phyloP scores from a whole-genome alignment of 192 early-diverging fungal genomes.

The Podila minutissima region DNA sequence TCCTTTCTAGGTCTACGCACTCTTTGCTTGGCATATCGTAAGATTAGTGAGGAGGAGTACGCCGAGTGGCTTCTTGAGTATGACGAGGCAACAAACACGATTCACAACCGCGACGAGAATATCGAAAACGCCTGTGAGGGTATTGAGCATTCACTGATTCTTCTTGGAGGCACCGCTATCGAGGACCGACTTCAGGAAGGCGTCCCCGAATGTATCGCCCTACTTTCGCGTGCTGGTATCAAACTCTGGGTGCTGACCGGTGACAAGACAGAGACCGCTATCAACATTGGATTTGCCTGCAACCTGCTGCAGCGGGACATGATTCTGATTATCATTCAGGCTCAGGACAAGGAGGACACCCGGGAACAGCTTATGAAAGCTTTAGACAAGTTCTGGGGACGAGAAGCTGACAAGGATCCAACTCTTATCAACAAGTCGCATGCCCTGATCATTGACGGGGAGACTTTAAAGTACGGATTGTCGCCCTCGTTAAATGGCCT shows the following conservation, averaged over 20 bases:
- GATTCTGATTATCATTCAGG: slow-evolving; percentile 83
- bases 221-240: slow-evolving; percentile 86
- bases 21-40: slow-evolving; percentile 83
- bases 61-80: slow-evolving; percentile 74
- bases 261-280: slow-evolving; percentile 97
- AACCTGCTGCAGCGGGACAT: slow-evolving; percentile 87
- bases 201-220: slow-evolving; percentile 92
- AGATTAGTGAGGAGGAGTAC: slow-evolving; percentile 79
- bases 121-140: slow-evolving; percentile 81
- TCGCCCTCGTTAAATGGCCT: slow-evolving; percentile 63
- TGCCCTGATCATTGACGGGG: slow-evolving; percentile 92
- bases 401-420: slow-evolving; percentile 39
- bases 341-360: slow-evolving; percentile 63
- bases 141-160: slow-evolving; percentile 81
- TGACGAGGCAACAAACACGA: slow-evolving; percentile 73
- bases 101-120: slow-evolving; percentile 83
- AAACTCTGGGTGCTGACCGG: slow-evolving; percentile 98
- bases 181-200: slow-evolving; percentile 98
- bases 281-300: slow-evolving; percentile 97
- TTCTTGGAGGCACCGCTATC: slow-evolving; percentile 97
- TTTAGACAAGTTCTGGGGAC: slow-evolving; percentile 62
- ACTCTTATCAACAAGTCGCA: slow-evolving; percentile 50
- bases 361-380: slow-evolving; percentile 75
- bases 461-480: slow-evolving; percentile 84
- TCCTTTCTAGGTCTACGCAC: slow-evolving; percentile 76